Evolutionary conservation across 1,284 basidiomycete species (phyloP), one percentile per base, ranked within the genome.

Genomic region (Malassezia sp.): DNA sequence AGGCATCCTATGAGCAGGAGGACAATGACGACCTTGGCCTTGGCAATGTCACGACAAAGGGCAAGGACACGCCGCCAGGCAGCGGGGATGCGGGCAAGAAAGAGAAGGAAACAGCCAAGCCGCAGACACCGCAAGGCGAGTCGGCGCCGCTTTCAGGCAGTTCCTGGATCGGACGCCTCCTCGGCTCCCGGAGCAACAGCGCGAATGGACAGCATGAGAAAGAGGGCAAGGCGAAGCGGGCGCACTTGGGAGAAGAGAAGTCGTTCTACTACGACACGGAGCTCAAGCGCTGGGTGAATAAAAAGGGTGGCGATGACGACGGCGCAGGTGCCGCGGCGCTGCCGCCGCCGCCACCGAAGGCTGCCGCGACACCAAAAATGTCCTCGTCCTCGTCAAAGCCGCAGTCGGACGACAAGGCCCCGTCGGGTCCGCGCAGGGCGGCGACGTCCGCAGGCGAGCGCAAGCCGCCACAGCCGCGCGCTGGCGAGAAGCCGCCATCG

Each of bases 221-320:
- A n/a, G 53, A 59, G 17, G 40, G 51, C 26, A 71, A 70, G 26
- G 63, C 71, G 0, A 58, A 59, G 40, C 59, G 61, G 39, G 93
- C 91, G 14, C 96, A 86, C 59, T 77, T 97, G 18, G 93, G 93
- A 15, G 86, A 97, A 62, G 81, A 91, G 66, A 86, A 78, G 24
- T 77, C 81, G 35, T 91, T 97, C 74, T 85, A 88, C 59, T 99
- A 85, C 70, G 93, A 99, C 71, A 82, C 84, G 61, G 88, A 95
- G 18, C 78, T 84, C 53, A 93, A 93, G 72, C 79, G 83, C 53
- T 99, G 93, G 93, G 82, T 97, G 17, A 90, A 95, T 72, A 90
- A 85, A 73, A 89, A 84, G 73, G 38, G 56, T 32, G 50, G 68
- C 45, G 44, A 61, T 50, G 18, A 72, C 9, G 54, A 45, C n/a